Conservation (phyloP, 352 stramenopile species). For the Phytophthora pinifolia region DNA sequence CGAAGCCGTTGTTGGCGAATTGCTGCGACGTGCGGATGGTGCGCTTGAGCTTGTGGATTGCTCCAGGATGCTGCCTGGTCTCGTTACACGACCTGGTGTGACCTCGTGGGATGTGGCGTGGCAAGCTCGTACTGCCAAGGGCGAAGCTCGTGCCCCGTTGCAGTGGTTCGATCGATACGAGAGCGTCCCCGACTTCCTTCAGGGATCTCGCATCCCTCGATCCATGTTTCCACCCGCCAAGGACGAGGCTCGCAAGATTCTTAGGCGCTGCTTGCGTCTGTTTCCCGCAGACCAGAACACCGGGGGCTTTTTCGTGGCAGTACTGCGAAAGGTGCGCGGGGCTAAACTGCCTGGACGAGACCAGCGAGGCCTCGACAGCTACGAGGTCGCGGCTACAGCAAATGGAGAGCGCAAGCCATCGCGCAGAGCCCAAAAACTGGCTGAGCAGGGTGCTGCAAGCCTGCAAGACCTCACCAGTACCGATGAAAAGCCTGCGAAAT, state of each 20-base stretch:
- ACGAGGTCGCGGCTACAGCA: constrained; percentile 40
- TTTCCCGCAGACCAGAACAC: constrained; percentile 98
- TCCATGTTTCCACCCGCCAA: constrained; percentile 86
- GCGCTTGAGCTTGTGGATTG: constrained; percentile 90
- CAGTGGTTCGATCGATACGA: constrained; percentile 66
- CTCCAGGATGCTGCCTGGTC: constrained; percentile 43
- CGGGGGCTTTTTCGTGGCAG: constrained; percentile 97
- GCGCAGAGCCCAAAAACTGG: constrained; percentile 16
- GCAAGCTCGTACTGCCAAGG: constrained; percentile 47
- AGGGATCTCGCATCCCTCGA: constrained; percentile 56
- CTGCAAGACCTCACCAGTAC: constrained; percentile 6
- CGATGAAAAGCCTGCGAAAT: constrained; percentile 13
- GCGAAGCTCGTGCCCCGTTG: constrained; percentile 20
- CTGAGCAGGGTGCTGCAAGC: constrained; percentile 1
- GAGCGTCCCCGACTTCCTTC: constrained; percentile 50
- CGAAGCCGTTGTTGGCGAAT: constrained; percentile 93
- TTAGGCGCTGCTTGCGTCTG: constrained; percentile 74
- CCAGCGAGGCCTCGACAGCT: constrained; percentile 46
- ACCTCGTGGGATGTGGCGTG: constrained; percentile 68
- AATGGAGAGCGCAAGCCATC: constrained; percentile 21
- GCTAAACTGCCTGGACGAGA: constrained; percentile 30
- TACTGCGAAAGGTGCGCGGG: constrained; percentile 83
- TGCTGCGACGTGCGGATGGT: constrained; percentile 89
- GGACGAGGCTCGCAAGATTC: constrained; percentile 48
- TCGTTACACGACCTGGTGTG: constrained; percentile 50